Evolutionary conservation across 768 basidiomycete species (phyloP), one percentile per base, ranked within the genome.

Genomic region (Sporobolomyces phaffii): DNA sequence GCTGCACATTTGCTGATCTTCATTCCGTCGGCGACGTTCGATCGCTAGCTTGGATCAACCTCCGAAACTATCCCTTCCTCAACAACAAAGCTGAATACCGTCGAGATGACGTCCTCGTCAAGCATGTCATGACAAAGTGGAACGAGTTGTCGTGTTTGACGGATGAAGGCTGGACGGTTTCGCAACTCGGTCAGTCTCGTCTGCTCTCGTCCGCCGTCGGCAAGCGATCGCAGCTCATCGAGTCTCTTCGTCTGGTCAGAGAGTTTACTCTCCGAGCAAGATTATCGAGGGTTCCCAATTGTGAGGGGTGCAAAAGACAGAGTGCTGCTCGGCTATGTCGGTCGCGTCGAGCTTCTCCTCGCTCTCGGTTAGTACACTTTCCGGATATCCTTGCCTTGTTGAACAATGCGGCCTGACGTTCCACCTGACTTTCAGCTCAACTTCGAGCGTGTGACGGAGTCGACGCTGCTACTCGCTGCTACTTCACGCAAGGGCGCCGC

Each of bases 321-420:
- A 82, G 29, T 74, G 81, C 73, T 97, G 81, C 81, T 91, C 29
- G 96, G 96, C 8, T 92, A 93, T 76, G 87, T 98, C 63, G 90
- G 90, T 0, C 84, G 86, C 24, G 91, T 86, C 70, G 94, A 99
- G 77, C 83, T 99, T 15, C 89, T 92, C 72, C 90, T 94, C 76
- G 92, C 90, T 8, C 79, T 99, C 6, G 83, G 72, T 73, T 11
- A 20, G 71, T 52, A 11, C 6, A 2, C n/a, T n/a, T n/a, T 20
- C 29, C 22, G 26, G 3, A 14, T 13, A 22, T 17, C 22, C 22
- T 13, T 20, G 28, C 17, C 14, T 44, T n/a, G 41, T n/a, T 36
- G 31, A 31, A 36, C 26, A 22, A 22, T 45, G 2, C 31, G 18
- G 22, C 2, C 38, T 31, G 9, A 47, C 22, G 29, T 18, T 28